Conservation (phyloP, 257 asterid genomes). For the Ehretia macrophylla region DNA sequence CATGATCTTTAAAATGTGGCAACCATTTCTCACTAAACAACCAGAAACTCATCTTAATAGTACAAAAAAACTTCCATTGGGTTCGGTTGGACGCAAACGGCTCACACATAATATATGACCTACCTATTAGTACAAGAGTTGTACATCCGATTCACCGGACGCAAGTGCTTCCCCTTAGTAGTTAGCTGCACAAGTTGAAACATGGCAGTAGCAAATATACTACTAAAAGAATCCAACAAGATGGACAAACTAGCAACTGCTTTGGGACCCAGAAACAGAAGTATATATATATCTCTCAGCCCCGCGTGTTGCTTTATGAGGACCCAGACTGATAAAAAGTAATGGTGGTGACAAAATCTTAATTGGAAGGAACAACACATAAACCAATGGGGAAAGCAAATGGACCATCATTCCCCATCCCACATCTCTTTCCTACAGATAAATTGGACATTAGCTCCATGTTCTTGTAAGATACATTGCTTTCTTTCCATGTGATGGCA, state of each 20-base stretch:
- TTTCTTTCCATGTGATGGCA: constrained; percentile 32
- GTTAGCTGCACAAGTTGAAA: background rate
- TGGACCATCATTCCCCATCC: constrained; percentile 34
- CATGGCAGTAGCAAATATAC: background rate
- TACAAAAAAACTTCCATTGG: no score
- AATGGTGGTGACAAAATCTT: constrained; percentile 29
- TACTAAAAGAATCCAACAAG: background rate
- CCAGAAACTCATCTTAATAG: background rate
- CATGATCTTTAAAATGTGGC: no score
- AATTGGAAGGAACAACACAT: constrained; percentile 36
- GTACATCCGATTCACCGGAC: no score
- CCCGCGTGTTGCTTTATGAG: constrained; percentile 26
- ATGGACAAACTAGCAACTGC: constrained; percentile 11
- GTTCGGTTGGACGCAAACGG: no score
- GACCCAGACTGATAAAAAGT: constrained; percentile 9
- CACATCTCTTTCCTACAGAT: constrained; percentile 30
- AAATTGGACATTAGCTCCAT: constrained; percentile 28
- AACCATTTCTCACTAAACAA: no score
- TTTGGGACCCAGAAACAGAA: constrained; percentile 19
- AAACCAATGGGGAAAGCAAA: constrained; percentile 30
- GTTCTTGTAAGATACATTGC: constrained; percentile 40
- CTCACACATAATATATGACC: no score
- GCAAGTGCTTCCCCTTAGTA: no score
- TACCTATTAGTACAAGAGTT: no score
- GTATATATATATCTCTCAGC: constrained; percentile 28